phyloP scores from a whole-genome alignment of 2,329 filamentous ascomycete species.

The Claviceps humidiphila region DNA sequence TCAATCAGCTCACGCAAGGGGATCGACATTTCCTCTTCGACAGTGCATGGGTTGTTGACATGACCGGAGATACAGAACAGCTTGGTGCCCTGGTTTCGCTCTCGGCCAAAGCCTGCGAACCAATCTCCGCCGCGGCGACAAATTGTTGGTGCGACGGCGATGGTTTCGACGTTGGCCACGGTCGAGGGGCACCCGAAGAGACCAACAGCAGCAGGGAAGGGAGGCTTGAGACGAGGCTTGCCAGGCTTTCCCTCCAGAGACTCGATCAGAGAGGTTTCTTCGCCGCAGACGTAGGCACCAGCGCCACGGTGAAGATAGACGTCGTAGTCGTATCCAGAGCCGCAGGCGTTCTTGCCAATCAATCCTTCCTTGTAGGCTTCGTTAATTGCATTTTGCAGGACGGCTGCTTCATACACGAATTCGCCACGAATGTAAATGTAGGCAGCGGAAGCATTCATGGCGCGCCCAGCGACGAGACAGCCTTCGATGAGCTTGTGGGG shows the following conservation, averaged over 20 bases:
- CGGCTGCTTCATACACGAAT: slow-evolving; percentile 89
- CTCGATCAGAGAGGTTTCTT: slow-evolving; percentile 96
- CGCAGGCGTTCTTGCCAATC: slow-evolving; percentile 97
- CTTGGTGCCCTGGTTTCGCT: slow-evolving; percentile 95
- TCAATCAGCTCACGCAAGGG: slow-evolving; percentile 92
- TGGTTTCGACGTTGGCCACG: slow-evolving; percentile 94
- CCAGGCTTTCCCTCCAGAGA: slow-evolving; percentile 97
- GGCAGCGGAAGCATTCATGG: slow-evolving; percentile 97
- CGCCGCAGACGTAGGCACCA: slow-evolving; percentile 94
- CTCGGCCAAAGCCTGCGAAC: slow-evolving; percentile 89
- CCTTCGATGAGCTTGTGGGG: slow-evolving; percentile 98
- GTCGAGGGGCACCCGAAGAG: slow-evolving; percentile 97
- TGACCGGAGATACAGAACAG: slow-evolving; percentile 97
- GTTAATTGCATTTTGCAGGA: slow-evolving; percentile 90
- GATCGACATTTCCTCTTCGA: slow-evolving; percentile 99
- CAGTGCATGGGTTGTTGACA: slow-evolving; percentile 96
- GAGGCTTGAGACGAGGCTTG: slow-evolving; percentile 96
- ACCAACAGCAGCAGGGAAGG: slow-evolving; percentile 93
- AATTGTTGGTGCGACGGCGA: slow-evolving; percentile 92
- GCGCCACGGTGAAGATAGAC: slow-evolving; percentile 93
- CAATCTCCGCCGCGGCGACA: slow-evolving; percentile 82
- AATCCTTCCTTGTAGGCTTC: slow-evolving; percentile 91
- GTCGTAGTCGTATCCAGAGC: slow-evolving; percentile 94
- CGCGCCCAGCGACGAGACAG: slow-evolving; percentile 86
- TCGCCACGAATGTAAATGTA: slow-evolving; percentile 99